Percentiles rank a stretch among this genome's conserved stretches.
phyloP scores from a whole-genome alignment of 345 rosid genomes.

The Chamaenerion angustifolium region DNA sequence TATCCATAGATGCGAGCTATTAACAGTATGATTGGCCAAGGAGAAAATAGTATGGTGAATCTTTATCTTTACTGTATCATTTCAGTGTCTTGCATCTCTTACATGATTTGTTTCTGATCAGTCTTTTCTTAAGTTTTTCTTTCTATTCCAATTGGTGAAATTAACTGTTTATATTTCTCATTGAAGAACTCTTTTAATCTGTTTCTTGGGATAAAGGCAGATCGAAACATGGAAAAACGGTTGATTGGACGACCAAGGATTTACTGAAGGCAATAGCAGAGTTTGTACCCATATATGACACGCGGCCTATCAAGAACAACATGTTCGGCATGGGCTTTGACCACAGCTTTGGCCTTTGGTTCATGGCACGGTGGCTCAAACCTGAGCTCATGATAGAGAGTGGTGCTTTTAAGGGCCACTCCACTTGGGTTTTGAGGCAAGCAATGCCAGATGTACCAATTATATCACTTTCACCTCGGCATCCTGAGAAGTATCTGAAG shows the following conservation, averaged over 20 bases:
- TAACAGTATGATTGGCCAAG: too few species aligned
- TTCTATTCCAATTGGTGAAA: too few species aligned
- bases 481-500: conserved; percentile 77
- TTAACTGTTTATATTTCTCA: too few species aligned
- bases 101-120: too few species aligned
- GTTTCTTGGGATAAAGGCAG: conserved; percentile 92
- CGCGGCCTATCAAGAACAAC: conserved; percentile 83
- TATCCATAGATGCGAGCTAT: too few species aligned
- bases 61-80: too few species aligned
- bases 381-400: conserved; percentile 95
- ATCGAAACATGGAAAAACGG: conserved; percentile 95
- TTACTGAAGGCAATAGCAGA: conserved; percentile 77
- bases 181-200: conserved; percentile 19
- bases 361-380: conserved; percentile 71
- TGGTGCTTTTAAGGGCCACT: conserved; percentile 98
- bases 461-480: conserved; percentile 73
- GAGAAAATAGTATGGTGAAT: too few species aligned
- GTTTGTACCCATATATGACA: conserved; percentile 86
- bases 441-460: conserved; percentile 87
- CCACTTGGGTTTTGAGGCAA: conserved; percentile 97
- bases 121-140: too few species aligned
- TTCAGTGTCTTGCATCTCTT: too few species aligned
- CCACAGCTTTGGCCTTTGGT: conserved; percentile 99
- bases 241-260: conserved; percentile 94
- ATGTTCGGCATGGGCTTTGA: conserved; percentile 98